Evolutionary conservation across 805 yeast genomes (phyloP).

Genomic region (Kazachstania kunashirensis): DNA sequence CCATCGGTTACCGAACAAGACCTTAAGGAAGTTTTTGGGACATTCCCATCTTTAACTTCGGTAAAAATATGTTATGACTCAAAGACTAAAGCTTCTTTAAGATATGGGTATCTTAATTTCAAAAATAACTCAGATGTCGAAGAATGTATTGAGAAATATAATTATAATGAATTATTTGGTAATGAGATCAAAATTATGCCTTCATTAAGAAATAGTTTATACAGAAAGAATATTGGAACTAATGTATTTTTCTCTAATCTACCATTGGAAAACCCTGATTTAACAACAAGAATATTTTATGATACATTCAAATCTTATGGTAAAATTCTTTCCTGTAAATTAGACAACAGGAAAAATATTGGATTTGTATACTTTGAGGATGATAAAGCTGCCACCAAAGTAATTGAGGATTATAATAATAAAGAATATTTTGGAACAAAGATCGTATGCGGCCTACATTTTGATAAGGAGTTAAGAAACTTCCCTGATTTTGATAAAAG

Average conservation of each 20-base stretch:
- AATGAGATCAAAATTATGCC: constrained; percentile 49
- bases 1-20: constrained; percentile 39
- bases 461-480: constrained; percentile 29
- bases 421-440: constrained; percentile 26
- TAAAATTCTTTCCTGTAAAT: constrained; percentile 35
- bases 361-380: constrained; percentile 37
- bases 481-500: constrained; percentile 27
- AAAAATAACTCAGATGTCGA: constrained; percentile 41
- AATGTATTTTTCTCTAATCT: constrained; percentile 44
- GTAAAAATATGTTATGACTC: constrained; percentile 54
- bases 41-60: constrained; percentile 39
- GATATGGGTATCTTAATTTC: constrained; percentile 69
- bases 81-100: constrained; percentile 45
- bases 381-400: constrained; percentile 30
- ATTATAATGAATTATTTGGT: constrained; percentile 35
- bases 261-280: constrained; percentile 26
- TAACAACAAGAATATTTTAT: constrained; percentile 40
- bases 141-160: constrained; percentile 47
- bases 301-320: constrained; percentile 43
- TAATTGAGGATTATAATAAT: constrained; percentile 30
- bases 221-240: constrained; percentile 40
- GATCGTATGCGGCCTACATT: constrained; percentile 34
- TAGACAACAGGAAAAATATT: constrained; percentile 33
- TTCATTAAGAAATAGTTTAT: constrained; percentile 37
- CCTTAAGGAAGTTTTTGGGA: constrained; percentile 36